Evolutionary conservation across 208 protist species (phyloP).

Genomic region (Leishmania mexicana): DNA sequence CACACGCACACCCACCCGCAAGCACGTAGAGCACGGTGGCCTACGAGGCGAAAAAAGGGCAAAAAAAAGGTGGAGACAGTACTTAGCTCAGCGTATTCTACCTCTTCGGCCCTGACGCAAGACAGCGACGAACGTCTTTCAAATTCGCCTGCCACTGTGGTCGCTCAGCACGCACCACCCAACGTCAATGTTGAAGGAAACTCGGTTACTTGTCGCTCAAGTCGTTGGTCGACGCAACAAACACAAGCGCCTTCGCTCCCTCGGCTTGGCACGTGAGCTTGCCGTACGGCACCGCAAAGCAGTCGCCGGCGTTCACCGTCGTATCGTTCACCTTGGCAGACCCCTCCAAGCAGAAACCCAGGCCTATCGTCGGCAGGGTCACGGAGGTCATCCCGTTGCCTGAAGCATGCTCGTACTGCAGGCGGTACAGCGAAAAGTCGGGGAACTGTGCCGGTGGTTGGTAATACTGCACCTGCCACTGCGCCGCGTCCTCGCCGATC

Average conservation of each 20-base stretch:
- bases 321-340: conserved; percentile 70
- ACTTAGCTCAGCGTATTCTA: background rate
- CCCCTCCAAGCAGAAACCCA: conserved; percentile 86
- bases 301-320: conserved; percentile 62
- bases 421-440: conserved; percentile 85
- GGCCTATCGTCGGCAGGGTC: conserved; percentile 78
- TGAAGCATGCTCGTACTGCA: conserved; percentile 57
- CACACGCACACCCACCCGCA: background rate
- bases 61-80: background rate
- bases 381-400: conserved; percentile 38
- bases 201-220: conserved; percentile 9
- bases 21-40: background rate
- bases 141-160: background rate
- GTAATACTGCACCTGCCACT: conserved; percentile 87
- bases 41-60: background rate
- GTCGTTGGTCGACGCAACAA: conserved; percentile 84
- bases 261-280: conserved; percentile 57
- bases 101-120: background rate
- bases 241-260: conserved; percentile 59
- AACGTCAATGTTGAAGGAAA: conserved; percentile 3
- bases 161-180: background rate
- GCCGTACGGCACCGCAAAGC: conserved; percentile 84
- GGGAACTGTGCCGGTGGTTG: conserved; percentile 76
- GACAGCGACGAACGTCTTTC: background rate
- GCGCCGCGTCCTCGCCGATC: conserved; percentile 25